Evolutionary conservation across 1,139 yeast species (phyloP).

Genomic region (Dujonia santamariae): DNA sequence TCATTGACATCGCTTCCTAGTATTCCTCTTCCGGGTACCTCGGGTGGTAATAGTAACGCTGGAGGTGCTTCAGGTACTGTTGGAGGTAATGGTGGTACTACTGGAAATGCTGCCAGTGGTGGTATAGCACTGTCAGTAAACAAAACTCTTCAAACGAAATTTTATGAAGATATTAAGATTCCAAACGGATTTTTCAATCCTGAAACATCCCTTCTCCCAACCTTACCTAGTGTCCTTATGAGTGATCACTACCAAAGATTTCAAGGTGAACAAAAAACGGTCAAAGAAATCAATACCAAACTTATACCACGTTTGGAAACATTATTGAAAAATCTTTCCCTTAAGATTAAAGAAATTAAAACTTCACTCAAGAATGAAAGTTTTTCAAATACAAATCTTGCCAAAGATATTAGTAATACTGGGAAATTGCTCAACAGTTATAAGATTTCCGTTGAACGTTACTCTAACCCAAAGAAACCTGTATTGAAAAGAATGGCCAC

Average conservation of each 20-base stretch:
- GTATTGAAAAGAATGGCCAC: slow-evolving; percentile 22
- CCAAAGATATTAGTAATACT: slow-evolving; percentile 39
- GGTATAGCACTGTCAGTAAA: neutral
- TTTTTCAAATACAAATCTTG: slow-evolving; percentile 36
- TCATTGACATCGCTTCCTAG: slow-evolving; percentile 11
- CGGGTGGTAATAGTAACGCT: neutral
- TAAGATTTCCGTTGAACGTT: slow-evolving; percentile 32
- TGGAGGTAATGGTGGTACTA: neutral
- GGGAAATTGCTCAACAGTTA: slow-evolving; percentile 34
- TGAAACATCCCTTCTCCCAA: slow-evolving; percentile 30
- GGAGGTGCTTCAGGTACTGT: neutral
- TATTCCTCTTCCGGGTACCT: neutral
- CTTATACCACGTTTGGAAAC: slow-evolving; percentile 39
- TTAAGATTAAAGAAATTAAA: slow-evolving; percentile 44
- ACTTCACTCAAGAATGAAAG: slow-evolving; percentile 42
- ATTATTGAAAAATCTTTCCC: slow-evolving; percentile 33
- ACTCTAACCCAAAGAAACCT: slow-evolving; percentile 24
- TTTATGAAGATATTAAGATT: slow-evolving; percentile 28
- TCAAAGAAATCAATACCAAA: slow-evolving; percentile 31
- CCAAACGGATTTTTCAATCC: slow-evolving; percentile 51
- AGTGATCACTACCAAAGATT: slow-evolving; percentile 35
- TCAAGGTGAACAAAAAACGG: slow-evolving; percentile 25
- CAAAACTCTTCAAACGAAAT: slow-evolving; percentile 1
- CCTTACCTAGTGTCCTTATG: slow-evolving; percentile 33
- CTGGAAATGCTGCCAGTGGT: neutral